Base-by-base conservation (phyloP, 2,329 filamentous ascomycete species). In the Ceratocystis albifundus region DNA sequence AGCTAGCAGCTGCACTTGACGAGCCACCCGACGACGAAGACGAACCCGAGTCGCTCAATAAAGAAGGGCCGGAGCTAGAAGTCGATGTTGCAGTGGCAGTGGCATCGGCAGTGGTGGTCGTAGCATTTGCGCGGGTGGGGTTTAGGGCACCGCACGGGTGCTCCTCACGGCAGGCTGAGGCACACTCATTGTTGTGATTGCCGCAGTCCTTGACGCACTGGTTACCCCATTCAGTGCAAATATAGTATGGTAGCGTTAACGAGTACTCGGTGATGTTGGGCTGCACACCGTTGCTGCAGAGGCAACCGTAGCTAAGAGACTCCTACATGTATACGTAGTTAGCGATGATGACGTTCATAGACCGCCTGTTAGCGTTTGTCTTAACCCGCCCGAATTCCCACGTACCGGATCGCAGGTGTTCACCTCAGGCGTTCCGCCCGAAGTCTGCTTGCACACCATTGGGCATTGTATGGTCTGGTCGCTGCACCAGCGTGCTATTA, bases 221-320 rank as follows among this genome's bases (percentile, higher is more conserved):
- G 74, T 78, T 84, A 71, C 84, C 86, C 80, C 82, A 90, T 76
- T 88, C 80, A 61, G 80, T 80, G 81, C 89, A 94, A 71, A 85
- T 80, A 77, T 86, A 89, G 81, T 84, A 93, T 44, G 89, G 89
- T 30, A 94, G 79, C 1, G 89, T 92, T 71, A 90, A 80, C 22
- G 86, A 87, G 81, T 88, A 94, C 76, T 92, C 82, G 72, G 86
- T 84, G 62, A 89, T 76, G 76, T 92, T 91, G 70, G 89, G 89
- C 64, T 81, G 76, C 69, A 80, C 74, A 73, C 83, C 82, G 73
- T 88, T 80, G 69, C 80, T 80, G 78, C 89, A 94, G 71, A 90
- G 78, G 75, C 89, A 94, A 69, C 80, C 79, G 76, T 87, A 93
- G n/a, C 77, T 80, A 62, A 93, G 80, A 22, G 79, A 77, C 64